Evolutionary conservation across 106 monocot genomes (phyloP).

Genomic region (Posidonia australis): DNA sequence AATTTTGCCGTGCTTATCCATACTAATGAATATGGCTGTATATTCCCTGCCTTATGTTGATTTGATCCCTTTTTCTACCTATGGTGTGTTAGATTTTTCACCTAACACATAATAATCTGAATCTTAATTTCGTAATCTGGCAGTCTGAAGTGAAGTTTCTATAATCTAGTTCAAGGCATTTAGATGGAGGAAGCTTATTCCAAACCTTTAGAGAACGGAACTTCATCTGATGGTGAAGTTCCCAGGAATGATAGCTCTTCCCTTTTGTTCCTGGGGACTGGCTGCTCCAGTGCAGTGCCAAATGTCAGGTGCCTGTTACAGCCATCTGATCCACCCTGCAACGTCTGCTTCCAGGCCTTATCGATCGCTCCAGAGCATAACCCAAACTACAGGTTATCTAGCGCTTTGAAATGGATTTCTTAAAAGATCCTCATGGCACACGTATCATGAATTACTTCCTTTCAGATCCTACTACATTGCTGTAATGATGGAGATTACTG

Average conservation of each 20-base stretch:
- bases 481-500: not conserved
- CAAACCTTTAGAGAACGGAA: not conserved
- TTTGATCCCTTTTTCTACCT: too few relatives aligned
- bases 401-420: not conserved
- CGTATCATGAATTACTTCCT: not conserved
- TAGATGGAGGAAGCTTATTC: not conserved
- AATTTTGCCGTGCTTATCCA: too few relatives aligned
- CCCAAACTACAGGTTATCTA: slow-evolving; percentile 53
- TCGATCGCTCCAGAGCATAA: slow-evolving; percentile 43
- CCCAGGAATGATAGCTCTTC: slow-evolving; percentile 27
- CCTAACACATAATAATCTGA: too few relatives aligned
- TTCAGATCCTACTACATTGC: not conserved
- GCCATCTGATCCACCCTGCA: slow-evolving; percentile 69
- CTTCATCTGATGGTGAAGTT: not conserved
- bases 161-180: not conserved
- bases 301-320: slow-evolving; percentile 70
- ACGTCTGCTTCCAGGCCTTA: slow-evolving; percentile 62
- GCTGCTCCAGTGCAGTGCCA: slow-evolving; percentile 86
- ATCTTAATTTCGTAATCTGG: not conserved
- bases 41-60: too few relatives aligned
- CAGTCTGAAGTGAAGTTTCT: not conserved
- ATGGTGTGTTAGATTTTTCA: too few relatives aligned
- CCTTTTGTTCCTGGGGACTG: slow-evolving; percentile 83
- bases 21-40: too few relatives aligned
- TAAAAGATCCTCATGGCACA: not conserved